These are phyloP conservation scores for Emergomyces pasteurianus DNA, from an alignment of 2,329 filamentous ascomycete species.

Conservation along the genomic window DNA sequence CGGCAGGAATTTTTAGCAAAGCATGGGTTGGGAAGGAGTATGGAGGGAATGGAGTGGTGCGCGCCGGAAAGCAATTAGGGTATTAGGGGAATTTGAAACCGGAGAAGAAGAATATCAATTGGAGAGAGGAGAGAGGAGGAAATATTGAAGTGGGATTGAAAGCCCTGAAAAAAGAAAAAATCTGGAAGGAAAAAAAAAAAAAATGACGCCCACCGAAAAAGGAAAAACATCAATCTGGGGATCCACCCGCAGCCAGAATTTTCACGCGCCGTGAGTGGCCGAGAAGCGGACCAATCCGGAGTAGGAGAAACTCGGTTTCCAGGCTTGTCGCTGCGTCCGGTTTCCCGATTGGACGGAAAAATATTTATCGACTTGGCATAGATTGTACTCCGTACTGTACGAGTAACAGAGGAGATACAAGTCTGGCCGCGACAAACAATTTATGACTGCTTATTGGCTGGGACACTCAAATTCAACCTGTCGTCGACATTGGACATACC, in stretches of 20 bases:
- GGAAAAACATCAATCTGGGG: background rate
- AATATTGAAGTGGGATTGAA: background rate
- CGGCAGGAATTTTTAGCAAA: slow-evolving; percentile 13
- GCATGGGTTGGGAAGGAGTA: slow-evolving; percentile 6
- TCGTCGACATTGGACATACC: too few species aligned
- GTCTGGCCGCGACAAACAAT: too few species aligned
- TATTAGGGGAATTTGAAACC: background rate
- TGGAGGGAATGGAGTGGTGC: slow-evolving; percentile 10
- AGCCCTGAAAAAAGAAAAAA: too few species aligned
- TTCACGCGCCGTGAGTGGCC: background rate
- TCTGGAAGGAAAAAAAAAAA: background rate
- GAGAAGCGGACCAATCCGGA: background rate
- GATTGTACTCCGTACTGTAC: too few species aligned
- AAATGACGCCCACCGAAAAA: background rate
- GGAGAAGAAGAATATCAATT: slow-evolving; percentile 2
- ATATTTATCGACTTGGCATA: background rate
- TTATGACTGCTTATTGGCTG: too few species aligned
- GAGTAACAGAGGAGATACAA: too few species aligned
- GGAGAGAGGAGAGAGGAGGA: background rate
- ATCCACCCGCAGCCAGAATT: background rate
- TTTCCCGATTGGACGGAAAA: background rate
- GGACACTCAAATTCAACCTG: too few species aligned
- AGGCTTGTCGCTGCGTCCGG: background rate
- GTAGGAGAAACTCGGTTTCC: too few species aligned
- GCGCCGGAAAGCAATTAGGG: slow-evolving; percentile 15